Conservation (phyloP, 805 yeast species). For the Starmerella potacharoeniae region DNA sequence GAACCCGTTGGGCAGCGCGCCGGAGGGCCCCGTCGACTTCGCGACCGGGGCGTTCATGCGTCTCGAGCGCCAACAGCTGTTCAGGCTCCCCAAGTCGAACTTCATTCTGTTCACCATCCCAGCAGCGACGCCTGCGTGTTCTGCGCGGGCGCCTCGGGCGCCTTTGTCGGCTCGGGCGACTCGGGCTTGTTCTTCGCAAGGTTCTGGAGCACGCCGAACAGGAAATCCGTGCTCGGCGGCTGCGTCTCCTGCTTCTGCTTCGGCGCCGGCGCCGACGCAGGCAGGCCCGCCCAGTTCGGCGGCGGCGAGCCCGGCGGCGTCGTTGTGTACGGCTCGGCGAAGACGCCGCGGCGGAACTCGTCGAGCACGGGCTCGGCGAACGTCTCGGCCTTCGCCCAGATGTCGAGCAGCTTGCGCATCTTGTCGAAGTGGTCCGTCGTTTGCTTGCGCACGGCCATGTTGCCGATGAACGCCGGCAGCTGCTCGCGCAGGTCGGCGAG, state of each 20-base stretch:
- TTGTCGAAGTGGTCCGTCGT: constrained; percentile 38
- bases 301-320: constrained; percentile 65
- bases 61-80: constrained; percentile 48
- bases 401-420: constrained; percentile 72
- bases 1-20: constrained; percentile 31
- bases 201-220: constrained; percentile 49
- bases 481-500: constrained; percentile 6
- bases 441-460: constrained; percentile 30
- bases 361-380: constrained; percentile 49
- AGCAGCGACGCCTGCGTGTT: constrained; percentile 13
- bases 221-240: constrained; percentile 35
- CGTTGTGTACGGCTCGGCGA: constrained; percentile 36
- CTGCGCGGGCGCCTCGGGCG: constrained; percentile 25
- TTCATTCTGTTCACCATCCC: constrained; percentile 41
- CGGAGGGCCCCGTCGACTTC: constrained; percentile 28
- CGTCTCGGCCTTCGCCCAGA: constrained; percentile 81
- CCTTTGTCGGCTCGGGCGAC: constrained; percentile 16
- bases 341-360: constrained; percentile 47
- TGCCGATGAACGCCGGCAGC: constrained; percentile 41
- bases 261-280: constrained; percentile 17
- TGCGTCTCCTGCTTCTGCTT: constrained; percentile 21
- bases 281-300: constrained; percentile 25
- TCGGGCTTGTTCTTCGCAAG: constrained; percentile 39
- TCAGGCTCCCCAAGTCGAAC: constrained; percentile 39
- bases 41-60: constrained; percentile 40